Conservation (phyloP, 208 protist genomes). For the Trypanosoma cruzi region DNA sequence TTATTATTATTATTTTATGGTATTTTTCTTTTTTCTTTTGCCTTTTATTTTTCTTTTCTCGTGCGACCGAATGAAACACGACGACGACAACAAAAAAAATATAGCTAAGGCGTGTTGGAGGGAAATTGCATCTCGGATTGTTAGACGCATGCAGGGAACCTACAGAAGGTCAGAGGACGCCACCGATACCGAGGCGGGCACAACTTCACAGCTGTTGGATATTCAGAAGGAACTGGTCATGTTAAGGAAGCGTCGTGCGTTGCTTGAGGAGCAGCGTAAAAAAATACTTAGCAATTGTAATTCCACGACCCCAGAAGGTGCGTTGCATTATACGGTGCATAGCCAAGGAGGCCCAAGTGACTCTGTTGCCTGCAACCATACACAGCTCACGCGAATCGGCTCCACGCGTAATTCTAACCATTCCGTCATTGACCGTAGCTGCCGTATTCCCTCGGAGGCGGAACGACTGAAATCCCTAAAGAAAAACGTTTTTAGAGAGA, state of each 20-base stretch:
- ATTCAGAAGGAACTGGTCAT: constrained; percentile 65
- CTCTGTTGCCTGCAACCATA: not conserved
- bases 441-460: constrained; percentile 34
- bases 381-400: not conserved
- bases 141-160: constrained; percentile 6
- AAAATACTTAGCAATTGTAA: constrained; percentile 34
- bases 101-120: constrained; percentile 2
- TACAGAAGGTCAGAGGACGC: constrained; percentile 4
- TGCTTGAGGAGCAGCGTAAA: constrained; percentile 56
- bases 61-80: not conserved
- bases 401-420: constrained; percentile 19
- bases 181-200: constrained; percentile 6
- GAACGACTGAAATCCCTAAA: constrained; percentile 35
- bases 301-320: not conserved
- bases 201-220: constrained; percentile 27
- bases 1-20: too few relatives aligned
- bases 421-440: constrained; percentile 19
- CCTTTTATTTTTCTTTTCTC: constrained; percentile 13
- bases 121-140: not conserved
- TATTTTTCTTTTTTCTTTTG: too few relatives aligned
- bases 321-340: not conserved
- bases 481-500: constrained; percentile 39
- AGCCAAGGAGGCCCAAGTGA: not conserved
- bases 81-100: too few relatives aligned
- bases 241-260: constrained; percentile 46